Percentiles rank a stretch among this genome's conserved stretches.
Conservation (phyloP, 2,329 filamentous ascomycete species). For the Xylariaceae sp. region DNA sequence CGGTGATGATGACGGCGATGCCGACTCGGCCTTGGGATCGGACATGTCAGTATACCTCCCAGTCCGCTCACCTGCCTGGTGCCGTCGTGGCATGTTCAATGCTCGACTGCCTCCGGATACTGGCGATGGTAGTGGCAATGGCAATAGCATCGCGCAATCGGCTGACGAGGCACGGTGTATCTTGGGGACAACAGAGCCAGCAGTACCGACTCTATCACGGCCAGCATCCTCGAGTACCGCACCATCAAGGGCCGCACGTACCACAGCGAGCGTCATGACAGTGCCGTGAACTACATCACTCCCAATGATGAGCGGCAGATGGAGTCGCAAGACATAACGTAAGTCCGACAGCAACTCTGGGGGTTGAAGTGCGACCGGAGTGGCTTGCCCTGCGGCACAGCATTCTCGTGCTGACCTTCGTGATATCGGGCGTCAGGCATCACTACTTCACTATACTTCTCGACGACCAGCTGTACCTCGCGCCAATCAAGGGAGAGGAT, state of each 20-base stretch:
- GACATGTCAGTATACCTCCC: slow-evolving; percentile 6
- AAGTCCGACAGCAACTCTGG: slow-evolving; percentile 2
- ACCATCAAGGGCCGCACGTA: slow-evolving; percentile 16
- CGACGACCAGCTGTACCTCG: slow-evolving; percentile 28
- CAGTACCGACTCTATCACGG: slow-evolving; percentile 14
- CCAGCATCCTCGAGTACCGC: slow-evolving; percentile 16
- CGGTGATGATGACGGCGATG: slow-evolving; percentile 6
- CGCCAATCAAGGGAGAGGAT: slow-evolving; percentile 26
- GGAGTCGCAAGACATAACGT: slow-evolving; percentile 18
- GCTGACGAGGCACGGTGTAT: neutral
- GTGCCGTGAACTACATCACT: slow-evolving; percentile 12
- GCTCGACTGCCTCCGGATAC: too few species aligned
- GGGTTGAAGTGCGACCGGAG: neutral
- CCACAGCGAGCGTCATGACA: slow-evolving; percentile 11
- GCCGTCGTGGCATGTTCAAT: neutral
- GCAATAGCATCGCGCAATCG: slow-evolving; percentile 2
- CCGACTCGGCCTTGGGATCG: slow-evolving; percentile 12
- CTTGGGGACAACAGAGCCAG: slow-evolving; percentile 8
- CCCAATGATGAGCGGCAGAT: slow-evolving; percentile 16
- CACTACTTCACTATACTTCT: slow-evolving; percentile 22
- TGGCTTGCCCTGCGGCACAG: neutral
- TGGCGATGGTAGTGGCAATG: too few species aligned
- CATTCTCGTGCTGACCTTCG: neutral
- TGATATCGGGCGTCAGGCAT: slow-evolving; percentile 7
- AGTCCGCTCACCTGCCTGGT: slow-evolving; percentile 1